Base-by-base conservation (phyloP, 495 filamentous ascomycete genomes). In the Tuber microsphaerosporum region DNA sequence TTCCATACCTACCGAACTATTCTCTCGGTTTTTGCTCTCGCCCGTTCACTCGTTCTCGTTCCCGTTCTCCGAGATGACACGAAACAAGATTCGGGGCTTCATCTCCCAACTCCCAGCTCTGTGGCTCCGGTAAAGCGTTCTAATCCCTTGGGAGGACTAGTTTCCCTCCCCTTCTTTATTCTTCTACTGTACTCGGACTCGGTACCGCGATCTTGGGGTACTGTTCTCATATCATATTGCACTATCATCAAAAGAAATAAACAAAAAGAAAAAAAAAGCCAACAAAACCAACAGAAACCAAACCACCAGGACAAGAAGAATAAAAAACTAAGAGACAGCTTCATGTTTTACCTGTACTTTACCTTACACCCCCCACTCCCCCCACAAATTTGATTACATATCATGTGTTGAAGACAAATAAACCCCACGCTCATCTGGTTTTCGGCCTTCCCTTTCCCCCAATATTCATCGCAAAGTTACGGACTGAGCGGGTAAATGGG, bases 241-340 rank as follows among this genome's bases (percentile, higher is more conserved):
- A 56, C 9, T 26, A 2, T 26, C 51, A 14, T 3, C 22, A 26
- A 26, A 26, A 12, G n/a, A 26, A 41, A 41, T 5, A 17, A 31
- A 65, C 2, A 26, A 61, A 17, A 31, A 65, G n/a, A 16, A 65
- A 31, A 65, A 65, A 65, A 65, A 65, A 65, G 56, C 56, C 56
- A 65, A 65, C 56, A 65, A 12, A 65, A 31, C 56, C 56, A 65
- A 65, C 56, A 65, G 56, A 65, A 65, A 65, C 56, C 48, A 56
- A 56, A 56, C 48, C 22, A n/a, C 22, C 48, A 56, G 12, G 56
- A 61, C 51, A 14, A 26, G 51, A 56, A 56, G 26, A 31, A 61
- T 31, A 31, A 31, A 31, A 61, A 61, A 16, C 9, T 3, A 31
- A 61, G 31, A 26, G 26, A 61, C 2, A n/a, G 14, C 56, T 31